Conservation (phyloP, 768 basidiomycete species). For the Heimioporus sp. region DNA sequence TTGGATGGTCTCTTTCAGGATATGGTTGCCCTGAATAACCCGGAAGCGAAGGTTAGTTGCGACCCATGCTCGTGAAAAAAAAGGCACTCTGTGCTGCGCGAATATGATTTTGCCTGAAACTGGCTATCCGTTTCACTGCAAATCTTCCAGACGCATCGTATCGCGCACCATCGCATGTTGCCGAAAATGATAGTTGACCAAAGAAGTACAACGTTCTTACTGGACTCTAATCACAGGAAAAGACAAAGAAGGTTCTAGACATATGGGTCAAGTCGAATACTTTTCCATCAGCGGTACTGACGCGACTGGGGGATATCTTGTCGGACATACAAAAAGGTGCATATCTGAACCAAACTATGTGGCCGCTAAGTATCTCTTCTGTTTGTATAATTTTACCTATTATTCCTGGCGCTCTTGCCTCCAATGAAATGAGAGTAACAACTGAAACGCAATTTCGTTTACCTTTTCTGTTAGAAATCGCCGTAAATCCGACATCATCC, state of each 20-base stretch:
- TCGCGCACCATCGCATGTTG: slow-evolving; percentile 30
- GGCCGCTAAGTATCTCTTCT: slow-evolving; percentile 81
- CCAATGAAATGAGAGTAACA: slow-evolving; percentile 54
- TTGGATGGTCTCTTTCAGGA: slow-evolving; percentile 88
- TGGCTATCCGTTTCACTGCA: slow-evolving; percentile 5
- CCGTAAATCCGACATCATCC: slow-evolving; percentile 36
- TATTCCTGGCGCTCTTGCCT: slow-evolving; percentile 38
- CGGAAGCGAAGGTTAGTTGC: slow-evolving; percentile 84
- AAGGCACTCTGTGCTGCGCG: background rate
- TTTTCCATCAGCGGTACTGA: slow-evolving; percentile 75
- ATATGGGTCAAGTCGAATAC: slow-evolving; percentile 94
- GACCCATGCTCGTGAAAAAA: slow-evolving; percentile 9
- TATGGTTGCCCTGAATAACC: slow-evolving; percentile 60
- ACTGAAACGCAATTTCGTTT: slow-evolving; percentile 60
- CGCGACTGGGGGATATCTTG: slow-evolving; percentile 68
- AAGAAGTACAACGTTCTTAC: slow-evolving; percentile 29
- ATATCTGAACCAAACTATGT: slow-evolving; percentile 61
- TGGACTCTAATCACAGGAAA: slow-evolving; percentile 68
- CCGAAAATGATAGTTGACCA: slow-evolving; percentile 40
- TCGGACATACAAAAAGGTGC: slow-evolving; percentile 81
- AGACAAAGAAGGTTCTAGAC: slow-evolving; percentile 94
- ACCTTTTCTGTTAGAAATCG: slow-evolving; percentile 58
- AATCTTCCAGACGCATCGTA: slow-evolving; percentile 9
- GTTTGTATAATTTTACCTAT: slow-evolving; percentile 67
- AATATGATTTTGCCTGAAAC: slow-evolving; percentile 7